phyloP scores from a whole-genome alignment of 2,329 filamentous ascomycete genomes.

The Coleophoma cylindrospora region DNA sequence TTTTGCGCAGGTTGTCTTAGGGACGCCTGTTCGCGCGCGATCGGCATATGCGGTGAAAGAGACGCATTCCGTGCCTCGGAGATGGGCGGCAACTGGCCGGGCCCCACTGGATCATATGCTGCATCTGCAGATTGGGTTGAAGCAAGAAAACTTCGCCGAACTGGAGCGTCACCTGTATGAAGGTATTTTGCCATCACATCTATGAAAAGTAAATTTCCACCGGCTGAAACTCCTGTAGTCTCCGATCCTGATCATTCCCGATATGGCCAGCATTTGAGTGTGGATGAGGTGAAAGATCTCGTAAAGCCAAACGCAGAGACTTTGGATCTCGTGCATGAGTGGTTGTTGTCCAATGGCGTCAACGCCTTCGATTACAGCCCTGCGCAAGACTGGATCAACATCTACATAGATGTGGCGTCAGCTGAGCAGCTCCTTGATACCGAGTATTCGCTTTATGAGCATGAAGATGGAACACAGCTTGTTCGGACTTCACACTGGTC shows the following conservation, averaged over 20 bases:
- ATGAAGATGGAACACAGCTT: constrained; percentile 34
- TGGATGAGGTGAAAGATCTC: constrained; percentile 45
- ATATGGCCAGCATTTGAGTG: constrained; percentile 48
- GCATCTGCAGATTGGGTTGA: constrained; percentile 52
- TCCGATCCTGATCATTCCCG: constrained; percentile 45
- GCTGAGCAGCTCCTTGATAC: constrained; percentile 48
- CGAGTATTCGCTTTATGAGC: constrained; percentile 44
- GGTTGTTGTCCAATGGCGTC: constrained; percentile 48
- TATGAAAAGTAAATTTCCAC: neutral
- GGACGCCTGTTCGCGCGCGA: constrained; percentile 28
- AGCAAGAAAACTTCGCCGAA: constrained; percentile 49
- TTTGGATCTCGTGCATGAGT: constrained; percentile 44
- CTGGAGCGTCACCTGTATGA: constrained; percentile 50
- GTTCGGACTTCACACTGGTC: constrained; percentile 20
- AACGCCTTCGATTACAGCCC: constrained; percentile 29
- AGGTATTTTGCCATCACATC: constrained; percentile 24
- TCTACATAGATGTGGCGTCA: constrained; percentile 42
- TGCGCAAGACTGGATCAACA: constrained; percentile 49
- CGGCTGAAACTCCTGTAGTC: constrained; percentile 30
- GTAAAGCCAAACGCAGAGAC: constrained; percentile 46
- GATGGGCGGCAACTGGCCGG: constrained; percentile 42
- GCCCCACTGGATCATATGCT: constrained; percentile 44
- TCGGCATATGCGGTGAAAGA: constrained; percentile 49
- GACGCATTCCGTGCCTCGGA: constrained; percentile 43
- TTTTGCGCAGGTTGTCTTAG: neutral